Conservation (phyloP, 768 basidiomycete species). For the Tephrocybe sp. region DNA sequence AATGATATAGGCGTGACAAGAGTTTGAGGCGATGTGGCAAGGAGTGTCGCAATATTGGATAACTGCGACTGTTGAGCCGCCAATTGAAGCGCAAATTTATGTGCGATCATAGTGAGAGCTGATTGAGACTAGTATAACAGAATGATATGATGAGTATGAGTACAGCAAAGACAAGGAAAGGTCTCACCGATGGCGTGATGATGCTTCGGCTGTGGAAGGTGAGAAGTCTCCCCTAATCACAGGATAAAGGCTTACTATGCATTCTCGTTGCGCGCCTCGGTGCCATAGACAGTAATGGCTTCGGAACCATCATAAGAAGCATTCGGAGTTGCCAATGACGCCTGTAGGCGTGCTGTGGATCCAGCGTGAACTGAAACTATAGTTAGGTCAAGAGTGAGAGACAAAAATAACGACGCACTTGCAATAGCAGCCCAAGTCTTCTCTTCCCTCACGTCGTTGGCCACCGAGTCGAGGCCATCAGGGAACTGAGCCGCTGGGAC, state of each 20-base stretch:
- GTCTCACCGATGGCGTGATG: conserved; percentile 30
- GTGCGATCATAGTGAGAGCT: conserved; percentile 33
- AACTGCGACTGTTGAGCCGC: conserved; percentile 25
- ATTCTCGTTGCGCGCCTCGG: conserved; percentile 57
- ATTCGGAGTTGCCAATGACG: conserved; percentile 39
- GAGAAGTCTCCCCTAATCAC: neutral
- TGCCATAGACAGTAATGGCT: conserved; percentile 48
- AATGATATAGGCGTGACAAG: conserved; percentile 50
- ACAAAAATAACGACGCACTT: conserved; percentile 34
- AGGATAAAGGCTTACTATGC: conserved; percentile 44
- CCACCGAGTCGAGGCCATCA: conserved; percentile 41
- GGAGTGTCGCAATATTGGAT: conserved; percentile 31
- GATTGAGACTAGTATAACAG: too few species aligned
- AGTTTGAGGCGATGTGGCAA: conserved; percentile 48
- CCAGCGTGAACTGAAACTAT: conserved; percentile 37
- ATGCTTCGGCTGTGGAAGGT: conserved; percentile 29
- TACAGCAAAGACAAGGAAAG: neutral
- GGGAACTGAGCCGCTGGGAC: conserved; percentile 43
- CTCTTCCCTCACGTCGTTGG: conserved; percentile 46
- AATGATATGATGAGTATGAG: too few species aligned
- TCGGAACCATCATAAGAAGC: conserved; percentile 44
- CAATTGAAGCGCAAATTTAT: conserved; percentile 31
- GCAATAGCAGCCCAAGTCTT: conserved; percentile 54
- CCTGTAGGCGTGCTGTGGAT: conserved; percentile 34
- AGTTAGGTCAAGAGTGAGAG: neutral